phyloP scores from a whole-genome alignment of 2,329 filamentous ascomycete genomes.

The Xylariaceae sp. region DNA sequence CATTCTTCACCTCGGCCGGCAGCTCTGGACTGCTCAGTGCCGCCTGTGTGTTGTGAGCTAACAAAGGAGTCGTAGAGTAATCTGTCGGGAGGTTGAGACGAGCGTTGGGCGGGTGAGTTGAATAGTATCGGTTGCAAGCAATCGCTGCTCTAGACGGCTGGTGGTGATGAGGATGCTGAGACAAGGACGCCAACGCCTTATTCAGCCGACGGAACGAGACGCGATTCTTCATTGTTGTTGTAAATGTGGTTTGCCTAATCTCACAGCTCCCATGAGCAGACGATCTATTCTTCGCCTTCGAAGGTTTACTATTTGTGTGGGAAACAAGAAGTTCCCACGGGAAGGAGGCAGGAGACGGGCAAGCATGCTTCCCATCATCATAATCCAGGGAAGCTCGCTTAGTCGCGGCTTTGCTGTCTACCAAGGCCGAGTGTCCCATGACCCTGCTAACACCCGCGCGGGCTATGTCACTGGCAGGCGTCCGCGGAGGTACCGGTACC shows the following conservation, averaged over 20 bases:
- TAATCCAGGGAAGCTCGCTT: conserved; percentile 24
- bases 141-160: conserved; percentile 5
- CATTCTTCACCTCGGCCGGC: conserved; percentile 56
- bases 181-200: conserved; percentile 21
- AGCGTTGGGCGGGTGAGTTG: conserved; percentile 54
- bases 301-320: background rate
- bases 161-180: background rate
- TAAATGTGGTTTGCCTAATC: conserved; percentile 9
- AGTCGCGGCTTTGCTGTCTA: conserved; percentile 26
- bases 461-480: too few species aligned
- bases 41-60: conserved; percentile 72
- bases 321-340: background rate
- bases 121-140: conserved; percentile 37
- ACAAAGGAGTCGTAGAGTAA: conserved; percentile 73
- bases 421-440: conserved; percentile 6
- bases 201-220: conserved; percentile 22
- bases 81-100: conserved; percentile 81
- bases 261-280: conserved; percentile 15
- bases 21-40: conserved; percentile 70
- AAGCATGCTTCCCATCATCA: conserved; percentile 14
- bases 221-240: conserved; percentile 23
- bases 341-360: background rate
- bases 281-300: conserved; percentile 6
- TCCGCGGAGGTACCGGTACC: too few species aligned
- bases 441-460: conserved; percentile 18